Evolutionary conservation across 805 yeast genomes (phyloP).

Genomic region (Ogataea methylovora): DNA sequence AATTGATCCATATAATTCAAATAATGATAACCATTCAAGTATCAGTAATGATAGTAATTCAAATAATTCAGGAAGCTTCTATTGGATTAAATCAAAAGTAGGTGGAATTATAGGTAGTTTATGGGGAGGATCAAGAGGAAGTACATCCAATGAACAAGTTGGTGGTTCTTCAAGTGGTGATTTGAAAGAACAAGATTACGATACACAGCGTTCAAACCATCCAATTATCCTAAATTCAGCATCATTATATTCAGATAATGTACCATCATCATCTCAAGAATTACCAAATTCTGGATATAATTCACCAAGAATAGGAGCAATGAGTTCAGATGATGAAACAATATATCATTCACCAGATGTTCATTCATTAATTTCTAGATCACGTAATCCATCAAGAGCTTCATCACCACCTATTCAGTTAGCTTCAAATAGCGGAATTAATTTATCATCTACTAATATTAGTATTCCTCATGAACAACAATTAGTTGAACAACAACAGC

Average conservation of each 20-base stretch:
- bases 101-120: slow-evolving; percentile 3
- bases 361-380: slow-evolving; percentile 11
- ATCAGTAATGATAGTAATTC: slow-evolving; percentile 1
- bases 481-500: background rate
- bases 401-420: slow-evolving; percentile 9
- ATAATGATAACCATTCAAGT: background rate
- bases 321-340: slow-evolving; percentile 15
- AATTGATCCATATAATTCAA: slow-evolving; percentile 16
- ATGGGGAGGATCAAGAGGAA: slow-evolving; percentile 4
- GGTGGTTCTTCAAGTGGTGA: background rate
- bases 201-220: too few species aligned
- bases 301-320: slow-evolving; percentile 1
- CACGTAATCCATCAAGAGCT: too few species aligned
- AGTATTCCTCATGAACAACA: slow-evolving; percentile 5
- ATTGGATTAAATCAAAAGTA: slow-evolving; percentile 19
- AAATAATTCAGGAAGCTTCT: slow-evolving; percentile 5
- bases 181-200: too few species aligned
- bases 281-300: background rate
- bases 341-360: slow-evolving; percentile 20
- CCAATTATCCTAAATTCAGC: too few species aligned
- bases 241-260: background rate
- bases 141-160: background rate
- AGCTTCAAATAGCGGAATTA: slow-evolving; percentile 1
- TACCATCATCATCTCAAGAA: background rate
- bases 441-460: slow-evolving; percentile 17